A percentile compares a stretch with the other conserved stretches of the same genome.
phyloP scores from a whole-genome alignment of 305 asterid genomes.

The Lippia alba region DNA sequence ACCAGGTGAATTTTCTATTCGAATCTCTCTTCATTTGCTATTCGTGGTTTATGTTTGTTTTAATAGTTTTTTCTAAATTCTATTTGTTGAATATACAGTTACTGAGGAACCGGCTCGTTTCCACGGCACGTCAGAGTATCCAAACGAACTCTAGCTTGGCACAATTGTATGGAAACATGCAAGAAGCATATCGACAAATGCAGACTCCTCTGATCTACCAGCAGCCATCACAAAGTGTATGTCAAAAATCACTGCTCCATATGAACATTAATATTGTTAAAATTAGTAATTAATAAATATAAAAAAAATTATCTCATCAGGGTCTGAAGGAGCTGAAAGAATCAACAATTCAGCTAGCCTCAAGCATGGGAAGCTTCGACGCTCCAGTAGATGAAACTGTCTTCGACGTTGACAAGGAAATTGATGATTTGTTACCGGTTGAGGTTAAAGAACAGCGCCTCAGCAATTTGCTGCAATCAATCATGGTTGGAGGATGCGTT shows the following conservation, averaged over 20 bases:
- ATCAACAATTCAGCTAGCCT: slow-evolving; percentile 75
- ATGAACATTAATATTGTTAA: neutral
- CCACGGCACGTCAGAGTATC: slow-evolving; percentile 74
- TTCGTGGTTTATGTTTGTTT: too few relatives aligned
- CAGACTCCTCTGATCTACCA: slow-evolving; percentile 91
- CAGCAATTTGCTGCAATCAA: slow-evolving; percentile 81
- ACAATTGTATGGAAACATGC: slow-evolving; percentile 86
- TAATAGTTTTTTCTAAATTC: slow-evolving; percentile 12
- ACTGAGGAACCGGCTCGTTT: slow-evolving; percentile 77
- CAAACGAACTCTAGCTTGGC: slow-evolving; percentile 76
- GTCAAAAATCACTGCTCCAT: slow-evolving; percentile 8
- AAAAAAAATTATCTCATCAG: slow-evolving; percentile 37
- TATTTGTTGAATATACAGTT: slow-evolving; percentile 45
- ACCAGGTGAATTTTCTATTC: slow-evolving; percentile 59
- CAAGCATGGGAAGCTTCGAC: slow-evolving; percentile 79
- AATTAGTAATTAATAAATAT: neutral
- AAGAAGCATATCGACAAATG: slow-evolving; percentile 87
- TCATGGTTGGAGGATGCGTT: slow-evolving; percentile 84
- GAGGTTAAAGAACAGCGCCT: slow-evolving; percentile 94
- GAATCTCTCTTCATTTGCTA: neutral
- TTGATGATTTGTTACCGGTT: slow-evolving; percentile 80
- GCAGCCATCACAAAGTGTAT: slow-evolving; percentile 62
- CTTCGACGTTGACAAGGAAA: slow-evolving; percentile 83
- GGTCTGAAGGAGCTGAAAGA: slow-evolving; percentile 90
- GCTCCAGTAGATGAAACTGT: slow-evolving; percentile 87